Percentiles rank a stretch among this genome's conserved stretches.
Conservation (phyloP, 2,329 filamentous ascomycete genomes). For the Talaromyces sp. region DNA sequence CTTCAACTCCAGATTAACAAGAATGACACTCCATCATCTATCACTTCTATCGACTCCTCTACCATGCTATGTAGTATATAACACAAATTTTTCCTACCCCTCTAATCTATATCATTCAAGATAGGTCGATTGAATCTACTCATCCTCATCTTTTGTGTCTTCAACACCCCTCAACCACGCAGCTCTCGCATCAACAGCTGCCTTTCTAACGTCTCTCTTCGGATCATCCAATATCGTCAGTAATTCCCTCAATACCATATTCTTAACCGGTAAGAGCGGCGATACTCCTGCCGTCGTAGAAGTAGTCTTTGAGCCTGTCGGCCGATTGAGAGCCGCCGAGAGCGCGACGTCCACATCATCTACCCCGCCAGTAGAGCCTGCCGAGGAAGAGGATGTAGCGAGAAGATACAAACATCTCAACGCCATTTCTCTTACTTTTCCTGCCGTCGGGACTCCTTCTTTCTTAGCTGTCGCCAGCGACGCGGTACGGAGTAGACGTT, state of each 20-base stretch:
- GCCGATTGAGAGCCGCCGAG: conserved; percentile 1
- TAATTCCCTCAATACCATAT: conserved; percentile 56
- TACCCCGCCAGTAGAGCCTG: neutral
- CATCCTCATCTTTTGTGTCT: conserved; percentile 54
- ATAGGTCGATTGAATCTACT: neutral
- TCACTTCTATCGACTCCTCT: neutral
- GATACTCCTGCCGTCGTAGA: conserved; percentile 29
- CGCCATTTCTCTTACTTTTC: conserved; percentile 32
- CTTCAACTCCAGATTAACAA: neutral
- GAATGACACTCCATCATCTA: neutral
- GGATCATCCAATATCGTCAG: conserved; percentile 58
- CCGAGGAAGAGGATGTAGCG: conserved; percentile 24
- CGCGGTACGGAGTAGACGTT: conserved; percentile 52
- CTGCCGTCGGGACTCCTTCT: conserved; percentile 7
- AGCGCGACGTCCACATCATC: conserved; percentile 13
- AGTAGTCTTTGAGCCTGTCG: conserved; percentile 9
- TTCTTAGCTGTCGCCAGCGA: conserved; percentile 22
- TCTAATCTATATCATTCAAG: neutral
- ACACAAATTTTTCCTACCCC: neutral
- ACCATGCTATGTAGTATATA: neutral
- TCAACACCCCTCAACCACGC: conserved; percentile 58
- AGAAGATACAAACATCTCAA: conserved; percentile 40
- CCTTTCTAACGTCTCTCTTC: conserved; percentile 60
- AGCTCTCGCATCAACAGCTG: conserved; percentile 60
- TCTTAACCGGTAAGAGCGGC: conserved; percentile 55